A percentile compares a stretch with the other conserved stretches of the same genome.
Conservation (phyloP, 2,329 filamentous ascomycete species). For the Hysterium pulicare region DNA sequence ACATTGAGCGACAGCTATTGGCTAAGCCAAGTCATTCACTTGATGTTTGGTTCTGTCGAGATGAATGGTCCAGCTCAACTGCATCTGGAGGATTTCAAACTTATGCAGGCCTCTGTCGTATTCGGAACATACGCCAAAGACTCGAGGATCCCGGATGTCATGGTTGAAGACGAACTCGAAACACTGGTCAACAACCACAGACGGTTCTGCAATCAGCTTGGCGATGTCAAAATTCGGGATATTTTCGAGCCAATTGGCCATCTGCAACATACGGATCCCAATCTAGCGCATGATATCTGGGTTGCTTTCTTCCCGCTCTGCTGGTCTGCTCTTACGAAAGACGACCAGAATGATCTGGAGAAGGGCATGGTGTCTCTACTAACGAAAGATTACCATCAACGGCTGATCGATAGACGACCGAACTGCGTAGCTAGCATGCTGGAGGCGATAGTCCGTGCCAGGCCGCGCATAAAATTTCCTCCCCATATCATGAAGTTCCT, state of each 20-base stretch:
- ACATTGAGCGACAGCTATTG: slow-evolving; percentile 93
- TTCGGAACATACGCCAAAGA: slow-evolving; percentile 74
- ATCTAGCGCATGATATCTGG: slow-evolving; percentile 87
- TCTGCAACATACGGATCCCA: slow-evolving; percentile 82
- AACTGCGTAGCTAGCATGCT: slow-evolving; percentile 94
- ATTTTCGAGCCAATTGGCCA: slow-evolving; percentile 86
- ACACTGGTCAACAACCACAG: slow-evolving; percentile 72
- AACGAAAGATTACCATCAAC: slow-evolving; percentile 91
- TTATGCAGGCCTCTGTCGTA: slow-evolving; percentile 69
- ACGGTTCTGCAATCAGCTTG: slow-evolving; percentile 78
- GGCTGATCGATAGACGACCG: slow-evolving; percentile 90
- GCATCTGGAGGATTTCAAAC: slow-evolving; percentile 78
- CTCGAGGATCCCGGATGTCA: slow-evolving; percentile 57
- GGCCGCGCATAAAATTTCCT: slow-evolving; percentile 85
- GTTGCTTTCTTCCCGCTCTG: slow-evolving; percentile 85
- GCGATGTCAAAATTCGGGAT: slow-evolving; percentile 83
- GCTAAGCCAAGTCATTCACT: slow-evolving; percentile 90
- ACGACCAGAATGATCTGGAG: slow-evolving; percentile 87
- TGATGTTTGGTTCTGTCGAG: slow-evolving; percentile 88
- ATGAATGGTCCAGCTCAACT: slow-evolving; percentile 75
- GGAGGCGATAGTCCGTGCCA: slow-evolving; percentile 79
- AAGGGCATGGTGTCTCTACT: slow-evolving; percentile 85
- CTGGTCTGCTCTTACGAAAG: slow-evolving; percentile 83
- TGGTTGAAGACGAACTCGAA: slow-evolving; percentile 81
- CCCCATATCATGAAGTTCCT: slow-evolving; percentile 95